Base-by-base conservation (phyloP, 2,329 filamentous ascomycete genomes). In the Tolypocladium pustulatum region DNA sequence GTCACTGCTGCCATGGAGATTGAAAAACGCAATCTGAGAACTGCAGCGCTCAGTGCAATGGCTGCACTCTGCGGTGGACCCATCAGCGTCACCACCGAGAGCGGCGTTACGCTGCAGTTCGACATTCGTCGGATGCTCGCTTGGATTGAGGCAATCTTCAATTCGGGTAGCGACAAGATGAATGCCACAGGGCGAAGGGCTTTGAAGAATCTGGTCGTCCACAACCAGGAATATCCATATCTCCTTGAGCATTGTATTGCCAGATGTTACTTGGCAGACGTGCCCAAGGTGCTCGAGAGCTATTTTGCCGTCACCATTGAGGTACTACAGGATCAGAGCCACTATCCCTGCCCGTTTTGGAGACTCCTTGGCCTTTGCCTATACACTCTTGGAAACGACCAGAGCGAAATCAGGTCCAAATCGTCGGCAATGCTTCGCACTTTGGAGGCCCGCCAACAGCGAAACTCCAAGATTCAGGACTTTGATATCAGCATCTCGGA, bases 401-500 rank as follows among this genome's bases (percentile, higher is more conserved):
- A 91, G 68, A 92, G 89, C 64, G 87, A 91, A 60, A 91, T 97
- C 51, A 82, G 94, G 49, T 91, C 90, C 66, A 95, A 95, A 71
- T 94, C 94, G 1, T 89, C 89, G 0, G 84, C 87, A 55, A 78
- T 97, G 37, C 78, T 99, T 15, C 84, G 91, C 46, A 86, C 85
- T 0, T 77, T 97, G 1, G 94, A 97, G 72, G 86, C 91, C 64
- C 84, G 90, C 30, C 89, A 94, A 63, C 74, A 75, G 3, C 78
- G 89, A 64, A 94, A 85, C 63, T 96, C 93, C 1, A 95, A 95
- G 68, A 85, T 99, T 8, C 91, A 96, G 69, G 94, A 99, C 70
- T 95, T 97, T 60, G 94, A 99, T 67, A 97, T 99, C 66, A 97
- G 92, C 70, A 94, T 99, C 59, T 95, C 93, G 0, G 95, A 99